phyloP scores from a whole-genome alignment of 805 yeast species.

The Teunomyces kruisii region DNA sequence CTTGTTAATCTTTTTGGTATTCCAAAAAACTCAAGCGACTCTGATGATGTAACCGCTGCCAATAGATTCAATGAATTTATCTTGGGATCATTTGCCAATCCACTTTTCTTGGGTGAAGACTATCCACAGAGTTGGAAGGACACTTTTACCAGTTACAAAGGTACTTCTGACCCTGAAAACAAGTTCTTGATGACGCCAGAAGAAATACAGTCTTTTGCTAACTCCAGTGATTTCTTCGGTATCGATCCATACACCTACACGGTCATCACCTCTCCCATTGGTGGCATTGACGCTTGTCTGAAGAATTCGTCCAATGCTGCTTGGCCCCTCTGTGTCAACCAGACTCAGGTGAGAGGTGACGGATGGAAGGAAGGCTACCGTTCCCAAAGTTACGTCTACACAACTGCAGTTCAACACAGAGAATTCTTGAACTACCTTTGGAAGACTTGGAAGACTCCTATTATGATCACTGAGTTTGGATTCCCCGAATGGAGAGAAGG shows the following conservation, averaged over 20 bases:
- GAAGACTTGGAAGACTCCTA: conserved; percentile 23
- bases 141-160: conserved; percentile 13
- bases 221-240: conserved; percentile 32
- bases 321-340: conserved; percentile 27
- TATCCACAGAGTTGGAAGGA: conserved; percentile 23
- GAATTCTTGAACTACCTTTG: conserved; percentile 25
- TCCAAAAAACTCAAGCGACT: conserved; percentile 22
- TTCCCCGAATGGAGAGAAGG: conserved; percentile 31
- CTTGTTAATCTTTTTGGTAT: conserved; percentile 26
- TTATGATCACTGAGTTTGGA: conserved; percentile 33
- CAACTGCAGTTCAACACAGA: conserved; percentile 22
- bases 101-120: conserved; percentile 29
- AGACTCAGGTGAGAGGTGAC: conserved; percentile 12
- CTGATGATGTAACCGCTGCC: conserved; percentile 25
- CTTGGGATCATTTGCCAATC: conserved; percentile 27
- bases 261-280: conserved; percentile 17
- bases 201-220: conserved; percentile 21
- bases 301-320: conserved; percentile 15
- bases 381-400: conserved; percentile 21
- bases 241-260: conserved; percentile 29
- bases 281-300: conserved; percentile 23
- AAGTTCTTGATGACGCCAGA: conserved; percentile 20
- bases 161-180: conserved; percentile 6
- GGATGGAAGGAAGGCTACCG: conserved; percentile 23
- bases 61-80: conserved; percentile 21